phyloP scores from a whole-genome alignment of 2,329 filamentous ascomycete genomes.

The Fusarium acutatum region DNA sequence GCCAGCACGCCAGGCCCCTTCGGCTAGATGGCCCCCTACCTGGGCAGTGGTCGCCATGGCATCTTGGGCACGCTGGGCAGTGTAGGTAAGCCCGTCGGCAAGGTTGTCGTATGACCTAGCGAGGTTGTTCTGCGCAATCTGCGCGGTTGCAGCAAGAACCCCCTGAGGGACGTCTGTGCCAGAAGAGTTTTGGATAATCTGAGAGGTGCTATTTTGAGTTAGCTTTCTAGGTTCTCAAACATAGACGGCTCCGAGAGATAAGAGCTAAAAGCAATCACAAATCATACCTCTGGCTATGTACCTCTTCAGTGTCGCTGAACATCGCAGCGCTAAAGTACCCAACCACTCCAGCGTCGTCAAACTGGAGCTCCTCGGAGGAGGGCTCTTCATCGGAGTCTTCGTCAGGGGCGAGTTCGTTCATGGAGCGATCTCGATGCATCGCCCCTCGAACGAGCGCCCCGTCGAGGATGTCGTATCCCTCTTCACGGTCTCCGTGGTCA shows the following conservation, averaged over 20 bases:
- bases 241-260: neutral
- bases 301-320: neutral
- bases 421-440: neutral
- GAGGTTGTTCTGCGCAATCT: neutral
- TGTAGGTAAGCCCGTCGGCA: neutral
- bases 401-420: neutral
- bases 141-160: neutral
- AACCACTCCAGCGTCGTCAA: neutral
- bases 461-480: neutral
- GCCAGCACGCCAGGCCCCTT: constrained; percentile 2
- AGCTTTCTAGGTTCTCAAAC: neutral
- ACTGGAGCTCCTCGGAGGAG: neutral
- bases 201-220: neutral
- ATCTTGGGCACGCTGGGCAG: neutral
- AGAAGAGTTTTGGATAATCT: neutral
- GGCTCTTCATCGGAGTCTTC: neutral
- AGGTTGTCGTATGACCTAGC: constrained; percentile 12
- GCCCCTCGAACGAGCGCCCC: neutral
- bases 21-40: neutral
- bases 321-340: neutral
- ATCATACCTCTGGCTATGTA: neutral
- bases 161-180: neutral
- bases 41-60: neutral
- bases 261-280: constrained; percentile 5
- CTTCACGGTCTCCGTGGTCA: neutral